phyloP scores from a whole-genome alignment of 805 yeast species.

The Wickerhamomyces silvicola region DNA sequence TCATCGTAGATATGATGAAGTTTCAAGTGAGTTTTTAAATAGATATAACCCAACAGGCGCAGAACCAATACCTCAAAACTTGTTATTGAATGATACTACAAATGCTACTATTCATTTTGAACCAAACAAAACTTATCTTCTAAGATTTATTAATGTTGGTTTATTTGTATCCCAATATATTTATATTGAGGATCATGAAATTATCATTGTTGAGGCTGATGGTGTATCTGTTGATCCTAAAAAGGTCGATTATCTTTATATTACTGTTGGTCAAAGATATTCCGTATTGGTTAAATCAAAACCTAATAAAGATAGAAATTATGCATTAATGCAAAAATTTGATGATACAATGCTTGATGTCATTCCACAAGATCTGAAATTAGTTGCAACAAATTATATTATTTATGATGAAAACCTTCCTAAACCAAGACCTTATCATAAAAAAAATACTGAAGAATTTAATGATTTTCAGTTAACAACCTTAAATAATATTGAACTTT shows the following conservation, averaged over 20 bases:
- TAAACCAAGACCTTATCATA: conserved; percentile 22
- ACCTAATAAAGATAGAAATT: conserved; percentile 36
- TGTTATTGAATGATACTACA: conserved; percentile 58
- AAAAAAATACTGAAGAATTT: conserved; percentile 11
- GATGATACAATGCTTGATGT: conserved; percentile 67
- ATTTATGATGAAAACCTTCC: conserved; percentile 37
- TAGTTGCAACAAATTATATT: conserved; percentile 50
- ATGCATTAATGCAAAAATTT: conserved; percentile 52
- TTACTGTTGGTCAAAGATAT: conserved; percentile 80
- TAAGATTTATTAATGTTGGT: conserved; percentile 62
- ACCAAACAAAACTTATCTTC: conserved; percentile 54
- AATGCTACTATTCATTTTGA: conserved; percentile 50
- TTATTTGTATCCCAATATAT: conserved; percentile 70
- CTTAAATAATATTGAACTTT: conserved; percentile 38
- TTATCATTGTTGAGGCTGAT: conserved; percentile 68
- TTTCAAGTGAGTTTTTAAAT: conserved; percentile 43
- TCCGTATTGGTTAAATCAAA: conserved; percentile 61
- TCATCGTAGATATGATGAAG: conserved; percentile 43
- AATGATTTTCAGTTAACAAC: conserved; percentile 34
- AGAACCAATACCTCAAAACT: conserved; percentile 70
- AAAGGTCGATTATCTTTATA: conserved; percentile 46
- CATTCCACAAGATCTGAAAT: conserved; percentile 51
- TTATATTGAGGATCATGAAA: conserved; percentile 62
- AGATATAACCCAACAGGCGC: conserved; percentile 81
- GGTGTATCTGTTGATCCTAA: conserved; percentile 62